Conservation (phyloP, 805 yeast species). For the Starmerella tilneyi region DNA sequence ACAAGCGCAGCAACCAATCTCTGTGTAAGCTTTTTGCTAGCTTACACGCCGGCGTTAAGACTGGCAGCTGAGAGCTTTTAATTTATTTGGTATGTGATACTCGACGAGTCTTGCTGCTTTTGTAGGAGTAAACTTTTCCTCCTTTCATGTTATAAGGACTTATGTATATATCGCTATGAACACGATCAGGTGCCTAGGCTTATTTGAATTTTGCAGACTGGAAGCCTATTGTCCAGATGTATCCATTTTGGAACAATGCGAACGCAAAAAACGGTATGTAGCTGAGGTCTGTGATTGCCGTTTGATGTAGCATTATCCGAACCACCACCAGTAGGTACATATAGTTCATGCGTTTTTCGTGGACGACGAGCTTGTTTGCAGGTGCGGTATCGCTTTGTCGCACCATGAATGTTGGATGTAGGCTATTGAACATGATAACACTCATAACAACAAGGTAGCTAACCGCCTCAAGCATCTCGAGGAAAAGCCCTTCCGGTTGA, state of each 20-base stretch:
- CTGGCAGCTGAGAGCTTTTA: neutral
- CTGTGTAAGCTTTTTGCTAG: constrained; percentile 3
- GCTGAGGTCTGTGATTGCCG: neutral
- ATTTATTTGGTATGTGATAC: neutral
- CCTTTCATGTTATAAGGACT: neutral
- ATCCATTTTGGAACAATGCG: neutral
- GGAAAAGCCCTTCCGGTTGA: neutral
- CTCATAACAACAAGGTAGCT: neutral
- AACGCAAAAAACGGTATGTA: neutral
- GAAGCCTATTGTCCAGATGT: neutral
- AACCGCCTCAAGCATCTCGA: neutral
- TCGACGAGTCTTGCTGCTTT: neutral
- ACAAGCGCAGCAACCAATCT: constrained; percentile 1
- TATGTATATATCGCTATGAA: too few relatives aligned
- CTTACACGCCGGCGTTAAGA: too few relatives aligned
- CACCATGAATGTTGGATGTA: neutral
- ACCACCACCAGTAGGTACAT: neutral
- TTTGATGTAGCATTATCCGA: constrained; percentile 1
- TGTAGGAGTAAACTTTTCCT: neutral
- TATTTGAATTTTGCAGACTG: constrained; percentile 1
- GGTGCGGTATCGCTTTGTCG: neutral
- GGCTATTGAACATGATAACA: neutral
- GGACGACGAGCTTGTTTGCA: neutral
- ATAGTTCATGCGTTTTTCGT: neutral
- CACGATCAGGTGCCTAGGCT: too few relatives aligned